phyloP scores from a whole-genome alignment of 139 green algal genomes.

The Trebouxia sp. region DNA sequence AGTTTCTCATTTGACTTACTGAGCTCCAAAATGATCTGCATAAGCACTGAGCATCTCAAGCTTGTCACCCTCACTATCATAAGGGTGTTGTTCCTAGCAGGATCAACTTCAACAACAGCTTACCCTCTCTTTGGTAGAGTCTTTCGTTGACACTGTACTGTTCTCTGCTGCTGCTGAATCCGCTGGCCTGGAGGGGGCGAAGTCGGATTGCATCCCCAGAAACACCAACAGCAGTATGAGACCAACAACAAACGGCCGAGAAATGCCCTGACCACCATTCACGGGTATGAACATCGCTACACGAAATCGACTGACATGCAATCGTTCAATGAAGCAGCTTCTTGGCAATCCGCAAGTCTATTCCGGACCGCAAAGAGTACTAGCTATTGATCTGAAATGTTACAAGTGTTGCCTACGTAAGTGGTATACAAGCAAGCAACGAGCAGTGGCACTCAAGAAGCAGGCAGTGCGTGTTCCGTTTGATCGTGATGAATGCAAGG shows the following conservation, averaged over 20 bases:
- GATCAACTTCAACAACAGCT: no score
- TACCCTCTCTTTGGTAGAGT: constrained; percentile 4
- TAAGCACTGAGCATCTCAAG: background rate
- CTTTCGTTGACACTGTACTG: background rate
- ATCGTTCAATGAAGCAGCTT: no score
- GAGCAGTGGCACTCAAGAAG: no score
- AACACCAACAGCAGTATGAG: constrained; percentile 30
- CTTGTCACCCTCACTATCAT: no score
- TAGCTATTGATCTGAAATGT: no score
- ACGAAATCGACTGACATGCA: background rate
- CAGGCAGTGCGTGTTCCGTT: no score
- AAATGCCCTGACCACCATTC: constrained; percentile 4
- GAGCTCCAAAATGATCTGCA: constrained; percentile 37
- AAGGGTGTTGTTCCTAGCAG: no score
- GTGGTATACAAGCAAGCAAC: no score
- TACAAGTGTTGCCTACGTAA: no score
- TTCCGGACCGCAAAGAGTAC: no score
- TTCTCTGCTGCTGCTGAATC: background rate
- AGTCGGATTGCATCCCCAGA: constrained; percentile 24
- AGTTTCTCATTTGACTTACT: constrained; percentile 32
- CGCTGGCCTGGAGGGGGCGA: background rate
- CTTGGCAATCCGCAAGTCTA: no score
- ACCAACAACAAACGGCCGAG: constrained; percentile 29
- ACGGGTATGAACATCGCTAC: constrained; percentile 8
- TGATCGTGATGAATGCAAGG: no score